Base-by-base conservation (phyloP, 257 asterid genomes). In the Salvia splendens region DNA sequence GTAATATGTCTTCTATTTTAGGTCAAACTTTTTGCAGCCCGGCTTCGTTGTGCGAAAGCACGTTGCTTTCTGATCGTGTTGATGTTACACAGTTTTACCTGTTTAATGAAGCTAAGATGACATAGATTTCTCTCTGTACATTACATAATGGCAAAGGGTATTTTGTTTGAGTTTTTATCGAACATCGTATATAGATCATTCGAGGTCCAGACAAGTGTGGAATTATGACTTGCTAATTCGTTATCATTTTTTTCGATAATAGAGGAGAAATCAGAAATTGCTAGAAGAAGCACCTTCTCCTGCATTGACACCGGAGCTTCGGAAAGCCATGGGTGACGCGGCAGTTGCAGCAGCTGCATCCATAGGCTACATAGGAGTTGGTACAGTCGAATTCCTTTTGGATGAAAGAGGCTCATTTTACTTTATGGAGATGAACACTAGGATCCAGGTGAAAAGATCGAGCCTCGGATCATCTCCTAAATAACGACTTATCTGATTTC, bases 301-400 rank as follows among this genome's bases (percentile, higher is more conserved):
- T 70, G 99, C 99, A 68, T 80, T 94, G 73, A 88, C 96, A 65
- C 74, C 93, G 15, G 99, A 90, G 72, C 75, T 94, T 69, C 86
- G 99, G 64, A 94, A 88, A 77, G 97, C 96, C 74, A 94, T 94
- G 99, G 99, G 99, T 68, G 99, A 94, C 81, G 99, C 99, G 62
- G 99, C 99, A 65, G 96, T 93, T 60, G 91, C 99, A 61, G 99
- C 99, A n/a, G 99, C 99, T 43, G 91, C 96, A 48, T 91, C 99
- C 14, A 94, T 94, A 72, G 99, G 99, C 56, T 94, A 94, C 70
- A 57, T 94, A 28, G 99, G 99, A 54, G 99, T 94, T 46, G 99
- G 99, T 56, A 94, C 99, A 12, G 68, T 94, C 15, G 99, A 94
- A 82, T 94, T 94, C 83, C 95, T 94, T 81, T 66, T 94, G 85